A percentile compares a stretch with the other conserved stretches of the same genome.
These are phyloP conservation scores for Aspergillus asperescens DNA, from an alignment of 495 filamentous ascomycete genomes.

Conservation along the genomic window DNA sequence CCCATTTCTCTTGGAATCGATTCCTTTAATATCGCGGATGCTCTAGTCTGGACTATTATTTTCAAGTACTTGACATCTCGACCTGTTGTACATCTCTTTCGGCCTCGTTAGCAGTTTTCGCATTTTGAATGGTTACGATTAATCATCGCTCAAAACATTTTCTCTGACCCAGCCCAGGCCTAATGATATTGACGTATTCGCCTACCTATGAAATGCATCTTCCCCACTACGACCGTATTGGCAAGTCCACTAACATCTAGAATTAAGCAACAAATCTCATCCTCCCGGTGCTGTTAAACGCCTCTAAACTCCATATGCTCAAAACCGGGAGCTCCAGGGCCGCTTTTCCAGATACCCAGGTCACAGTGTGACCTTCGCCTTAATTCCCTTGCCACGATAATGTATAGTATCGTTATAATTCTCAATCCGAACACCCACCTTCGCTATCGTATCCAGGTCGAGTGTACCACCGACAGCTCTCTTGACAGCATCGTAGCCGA, in stretches of 20 bases:
- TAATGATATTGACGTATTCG: no score
- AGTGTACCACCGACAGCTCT: slow-evolving; percentile 79
- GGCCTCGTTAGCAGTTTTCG: slow-evolving; percentile 1
- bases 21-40: slow-evolving; percentile 3
- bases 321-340: no score
- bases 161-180: neutral
- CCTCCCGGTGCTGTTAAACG: no score
- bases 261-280: no score
- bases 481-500: slow-evolving; percentile 76
- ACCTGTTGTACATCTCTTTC: neutral
- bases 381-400: slow-evolving; percentile 69
- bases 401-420: slow-evolving; percentile 63
- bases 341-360: no score
- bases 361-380: slow-evolving; percentile 62
- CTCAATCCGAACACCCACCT: slow-evolving; percentile 64
- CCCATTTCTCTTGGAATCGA: slow-evolving; percentile 1
- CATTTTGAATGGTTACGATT: neutral
- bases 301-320: no score
- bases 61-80: neutral
- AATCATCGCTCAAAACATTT: neutral
- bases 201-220: no score
- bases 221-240: no score
- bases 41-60: neutral
- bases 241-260: no score
- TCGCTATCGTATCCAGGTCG: slow-evolving; percentile 72